Conservation (phyloP, 169 alveolate species). For the Eimeria zaria region DNA sequence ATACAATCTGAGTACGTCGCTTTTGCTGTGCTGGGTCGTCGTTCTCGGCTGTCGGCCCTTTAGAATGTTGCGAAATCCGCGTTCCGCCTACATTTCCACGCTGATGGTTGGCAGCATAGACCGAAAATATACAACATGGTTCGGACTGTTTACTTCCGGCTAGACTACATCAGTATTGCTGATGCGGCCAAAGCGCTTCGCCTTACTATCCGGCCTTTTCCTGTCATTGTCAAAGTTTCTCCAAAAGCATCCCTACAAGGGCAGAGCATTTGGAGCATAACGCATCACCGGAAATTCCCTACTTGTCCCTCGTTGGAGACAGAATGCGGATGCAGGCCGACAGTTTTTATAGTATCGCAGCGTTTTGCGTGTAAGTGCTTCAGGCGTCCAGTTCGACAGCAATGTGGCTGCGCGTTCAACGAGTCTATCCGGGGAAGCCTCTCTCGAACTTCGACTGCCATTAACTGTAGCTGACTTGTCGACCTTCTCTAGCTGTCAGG, state of each 20-base stretch:
- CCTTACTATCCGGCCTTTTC: not conserved
- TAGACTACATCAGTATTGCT: not conserved
- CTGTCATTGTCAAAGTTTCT: not conserved
- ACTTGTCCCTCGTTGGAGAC: not conserved
- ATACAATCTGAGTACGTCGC: constrained; percentile 72
- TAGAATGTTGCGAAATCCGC: not conserved
- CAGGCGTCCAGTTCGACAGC: constrained; percentile 63
- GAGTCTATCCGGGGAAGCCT: constrained; percentile 19
- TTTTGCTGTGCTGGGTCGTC: not conserved
- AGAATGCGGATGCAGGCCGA: not conserved
- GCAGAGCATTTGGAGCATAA: not conserved
- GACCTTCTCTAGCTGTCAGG: constrained; percentile 56
- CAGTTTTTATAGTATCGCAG: not conserved
- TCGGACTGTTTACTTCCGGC: not conserved
- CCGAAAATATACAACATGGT: too few relatives aligned
- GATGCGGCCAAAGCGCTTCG: not conserved
- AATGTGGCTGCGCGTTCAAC: constrained; percentile 64
- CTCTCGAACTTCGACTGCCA: constrained; percentile 77
- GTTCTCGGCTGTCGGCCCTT: not conserved
- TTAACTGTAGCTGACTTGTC: constrained; percentile 76
- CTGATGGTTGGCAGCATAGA: not conserved
- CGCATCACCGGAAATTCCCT: not conserved
- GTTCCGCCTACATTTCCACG: not conserved
- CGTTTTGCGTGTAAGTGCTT: not conserved
- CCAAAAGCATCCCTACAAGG: not conserved